Conservation (phyloP, 2,329 filamentous ascomycete species). For the Reticulascus tulasneorum region DNA sequence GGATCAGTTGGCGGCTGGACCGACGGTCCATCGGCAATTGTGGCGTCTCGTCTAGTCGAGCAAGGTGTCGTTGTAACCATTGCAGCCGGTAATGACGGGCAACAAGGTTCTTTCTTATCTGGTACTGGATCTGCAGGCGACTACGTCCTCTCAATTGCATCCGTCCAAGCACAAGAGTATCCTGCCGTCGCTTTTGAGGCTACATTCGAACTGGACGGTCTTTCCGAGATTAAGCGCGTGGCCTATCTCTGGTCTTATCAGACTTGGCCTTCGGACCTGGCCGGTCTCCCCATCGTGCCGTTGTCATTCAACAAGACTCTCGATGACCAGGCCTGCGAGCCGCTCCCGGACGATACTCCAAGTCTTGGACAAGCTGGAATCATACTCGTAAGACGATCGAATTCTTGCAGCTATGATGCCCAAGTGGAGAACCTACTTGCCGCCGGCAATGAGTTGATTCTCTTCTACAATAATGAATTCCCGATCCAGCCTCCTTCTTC, state of each 20-base stretch:
- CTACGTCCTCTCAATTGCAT: slow-evolving; percentile 39
- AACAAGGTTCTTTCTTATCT: slow-evolving; percentile 34
- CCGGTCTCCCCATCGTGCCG: slow-evolving; percentile 21
- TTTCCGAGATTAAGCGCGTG: slow-evolving; percentile 5
- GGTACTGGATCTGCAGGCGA: slow-evolving; percentile 34
- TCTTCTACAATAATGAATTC: slow-evolving; percentile 32
- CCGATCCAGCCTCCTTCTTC: slow-evolving; percentile 11
- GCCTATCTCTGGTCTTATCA: slow-evolving; percentile 7
- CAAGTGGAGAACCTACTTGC: slow-evolving; percentile 33
- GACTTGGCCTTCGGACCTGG: slow-evolving; percentile 6
- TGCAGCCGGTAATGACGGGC: slow-evolving; percentile 41
- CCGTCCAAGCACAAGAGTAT: slow-evolving; percentile 25
- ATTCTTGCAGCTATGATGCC: slow-evolving; percentile 28
- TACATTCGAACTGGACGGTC: not conserved
- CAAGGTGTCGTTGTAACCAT: slow-evolving; percentile 35
- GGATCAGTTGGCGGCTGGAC: slow-evolving; percentile 16
- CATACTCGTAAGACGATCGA: slow-evolving; percentile 36
- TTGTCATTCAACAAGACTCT: slow-evolving; percentile 16
- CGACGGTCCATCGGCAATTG: slow-evolving; percentile 25
- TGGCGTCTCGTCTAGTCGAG: slow-evolving; percentile 37
- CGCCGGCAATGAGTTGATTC: slow-evolving; percentile 34
- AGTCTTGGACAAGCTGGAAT: slow-evolving; percentile 30
- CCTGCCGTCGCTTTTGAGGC: slow-evolving; percentile 7
- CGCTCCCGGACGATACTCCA: slow-evolving; percentile 31
- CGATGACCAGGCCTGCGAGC: slow-evolving; percentile 31